Percentiles rank a stretch among this genome's conserved stretches.
Evolutionary conservation across 768 basidiomycete species (phyloP).

Genomic region (Gyrodon lividus): DNA sequence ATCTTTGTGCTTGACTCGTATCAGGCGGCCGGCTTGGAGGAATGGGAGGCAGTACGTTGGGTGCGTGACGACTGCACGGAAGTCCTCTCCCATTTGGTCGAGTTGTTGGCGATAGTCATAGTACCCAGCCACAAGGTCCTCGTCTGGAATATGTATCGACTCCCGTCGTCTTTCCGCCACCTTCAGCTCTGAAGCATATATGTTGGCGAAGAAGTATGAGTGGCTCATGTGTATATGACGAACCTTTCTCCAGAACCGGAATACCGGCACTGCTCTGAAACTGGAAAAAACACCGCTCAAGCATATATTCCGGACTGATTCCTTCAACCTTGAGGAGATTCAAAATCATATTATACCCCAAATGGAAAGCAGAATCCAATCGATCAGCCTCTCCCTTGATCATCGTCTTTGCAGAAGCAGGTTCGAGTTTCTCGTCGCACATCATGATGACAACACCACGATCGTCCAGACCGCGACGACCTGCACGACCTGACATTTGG

Average conservation of each 20-base stretch:
- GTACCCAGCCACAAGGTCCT: constrained; percentile 82
- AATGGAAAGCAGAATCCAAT: constrained; percentile 95
- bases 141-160: constrained; percentile 75
- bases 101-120: constrained; percentile 93
- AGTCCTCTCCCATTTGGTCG: constrained; percentile 84
- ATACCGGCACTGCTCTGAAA: constrained; percentile 95
- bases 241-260: constrained; percentile 81
- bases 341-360: constrained; percentile 99
- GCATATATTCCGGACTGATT: constrained; percentile 97
- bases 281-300: constrained; percentile 97
- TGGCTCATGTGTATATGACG: constrained; percentile 21
- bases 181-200: constrained; percentile 56
- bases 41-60: constrained; percentile 95
- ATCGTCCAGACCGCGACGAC: constrained; percentile 94
- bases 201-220: constrained; percentile 4
- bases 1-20: constrained; percentile 83
- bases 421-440: constrained; percentile 98
- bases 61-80: constrained; percentile 90
- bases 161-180: constrained; percentile 66
- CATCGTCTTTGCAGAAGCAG: constrained; percentile 89
- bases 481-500: constrained; percentile 98
- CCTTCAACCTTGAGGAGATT: constrained; percentile 99
- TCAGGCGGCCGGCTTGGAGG: constrained; percentile 88
- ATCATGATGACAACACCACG: constrained; percentile 99
- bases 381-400: constrained; percentile 97